Evolutionary conservation across 1,139 yeast genomes (phyloP), one percentile per base, ranked within the genome.

Genomic region (Sugiyamaella neomexicana): DNA sequence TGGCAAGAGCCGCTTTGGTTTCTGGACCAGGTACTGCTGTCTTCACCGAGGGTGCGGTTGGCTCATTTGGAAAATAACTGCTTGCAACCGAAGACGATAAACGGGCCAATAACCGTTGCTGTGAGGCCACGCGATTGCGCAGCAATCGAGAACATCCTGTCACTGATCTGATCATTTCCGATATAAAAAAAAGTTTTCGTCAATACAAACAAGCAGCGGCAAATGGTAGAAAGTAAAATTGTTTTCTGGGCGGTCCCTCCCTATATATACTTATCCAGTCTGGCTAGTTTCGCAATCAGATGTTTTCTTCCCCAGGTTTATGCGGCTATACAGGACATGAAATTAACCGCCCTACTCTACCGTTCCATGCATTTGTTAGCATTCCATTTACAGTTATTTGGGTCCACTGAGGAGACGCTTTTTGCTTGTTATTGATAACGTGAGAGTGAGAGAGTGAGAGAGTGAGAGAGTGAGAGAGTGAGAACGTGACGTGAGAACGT

Each of bases 21-120:
- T 75, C 72, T 20, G 90, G 88, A 43, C 93, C 91, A 44, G 91
- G 91, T 59, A 83, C 73, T 10, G 74, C 67, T 12, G 86, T 74
- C 56, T 69, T 75, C 47, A 86, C 75, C 9, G 68, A 65, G 44
- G 95, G 95, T 42, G 71, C 79, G 38, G 73, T 63, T 58, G 93
- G 90, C 73, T 86, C 95, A 58, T 75, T 65, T 55, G 91, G 90
- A 73, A 72, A 74, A 56, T 62, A 65, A 39, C 58, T 50, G 50
- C 65, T 68, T 31, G 71, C 68, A 40, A 66, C 63, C 12, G 72
- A 64, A 38, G 70, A 63, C 25, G 60, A 40, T 10, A 46, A 16
- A 27, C 51, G 42, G 48, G 50, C n/a, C 25, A 42, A 12, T 29
- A 29, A 42, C 6, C 62, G 55, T 32, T 44, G 44, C 32, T 47